Evolutionary conservation across 2,329 filamentous ascomycete species (phyloP).

Genomic region (Pseudocercospora eumusae): DNA sequence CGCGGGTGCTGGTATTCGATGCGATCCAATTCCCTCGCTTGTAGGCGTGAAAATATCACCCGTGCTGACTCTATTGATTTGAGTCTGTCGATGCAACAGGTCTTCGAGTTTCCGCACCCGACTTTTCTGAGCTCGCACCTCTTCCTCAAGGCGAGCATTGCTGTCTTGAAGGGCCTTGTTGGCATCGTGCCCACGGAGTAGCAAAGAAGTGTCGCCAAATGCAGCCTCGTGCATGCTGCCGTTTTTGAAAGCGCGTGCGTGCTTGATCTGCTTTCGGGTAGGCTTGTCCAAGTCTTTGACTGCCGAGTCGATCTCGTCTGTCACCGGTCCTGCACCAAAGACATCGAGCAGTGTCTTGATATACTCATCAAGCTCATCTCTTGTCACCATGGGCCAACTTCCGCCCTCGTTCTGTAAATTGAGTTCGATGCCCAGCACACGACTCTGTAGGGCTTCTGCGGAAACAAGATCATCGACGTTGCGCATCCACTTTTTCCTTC

Average conservation of each 20-base stretch:
- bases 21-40: slow-evolving; percentile 29
- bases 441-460: slow-evolving; percentile 64
- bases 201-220: slow-evolving; percentile 79
- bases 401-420: slow-evolving; percentile 79
- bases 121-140: slow-evolving; percentile 86
- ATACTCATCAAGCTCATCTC: slow-evolving; percentile 76
- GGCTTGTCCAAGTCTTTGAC: slow-evolving; percentile 78
- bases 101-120: slow-evolving; percentile 90
- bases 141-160: slow-evolving; percentile 60
- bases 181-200: slow-evolving; percentile 86
- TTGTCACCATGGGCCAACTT: slow-evolving; percentile 74
- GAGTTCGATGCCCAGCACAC: slow-evolving; percentile 75
- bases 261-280: slow-evolving; percentile 81
- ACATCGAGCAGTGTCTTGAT: slow-evolving; percentile 65
- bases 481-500: slow-evolving; percentile 87
- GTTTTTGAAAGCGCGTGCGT: slow-evolving; percentile 92
- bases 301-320: slow-evolving; percentile 72
- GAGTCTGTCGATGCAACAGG: slow-evolving; percentile 78
- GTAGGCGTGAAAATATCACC: slow-evolving; percentile 40
- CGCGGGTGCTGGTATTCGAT: slow-evolving; percentile 29
- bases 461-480: slow-evolving; percentile 75
- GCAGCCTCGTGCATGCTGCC: slow-evolving; percentile 91
- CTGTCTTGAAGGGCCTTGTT: slow-evolving; percentile 55
- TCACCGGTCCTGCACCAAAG: slow-evolving; percentile 64
- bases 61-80: slow-evolving; percentile 50